These are phyloP conservation scores for Cyclotella baltica DNA, from an alignment of 108 stramenopile genomes.

Conservation along the genomic window DNA sequence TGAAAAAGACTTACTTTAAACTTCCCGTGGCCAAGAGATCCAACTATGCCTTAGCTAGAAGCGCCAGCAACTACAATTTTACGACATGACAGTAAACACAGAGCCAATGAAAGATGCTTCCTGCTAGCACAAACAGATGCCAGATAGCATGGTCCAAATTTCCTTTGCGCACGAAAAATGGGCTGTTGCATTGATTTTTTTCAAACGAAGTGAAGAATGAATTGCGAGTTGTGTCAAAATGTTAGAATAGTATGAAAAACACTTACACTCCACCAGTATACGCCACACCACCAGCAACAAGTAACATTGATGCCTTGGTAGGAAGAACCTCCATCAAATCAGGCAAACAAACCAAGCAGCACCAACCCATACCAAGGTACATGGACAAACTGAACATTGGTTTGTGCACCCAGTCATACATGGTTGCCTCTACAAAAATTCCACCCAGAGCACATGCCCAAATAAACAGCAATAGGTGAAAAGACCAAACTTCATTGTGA, in stretches of 20 bases:
- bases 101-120: slow-evolving; percentile 82
- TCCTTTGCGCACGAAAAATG: slow-evolving; percentile 87
- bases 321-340: slow-evolving; percentile 62
- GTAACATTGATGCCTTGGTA: slow-evolving; percentile 44
- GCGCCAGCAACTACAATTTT: too few species aligned
- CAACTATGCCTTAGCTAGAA: slow-evolving; percentile 7
- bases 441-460: slow-evolving; percentile 85
- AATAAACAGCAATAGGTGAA: slow-evolving; percentile 74
- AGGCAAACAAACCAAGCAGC: slow-evolving; percentile 65
- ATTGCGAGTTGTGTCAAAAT: not conserved
- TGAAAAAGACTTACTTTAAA: not conserved
- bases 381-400: slow-evolving; percentile 67
- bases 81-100: slow-evolving; percentile 74
- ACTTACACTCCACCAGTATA: slow-evolving; percentile 81
- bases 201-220: not conserved
- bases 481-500: slow-evolving; percentile 67
- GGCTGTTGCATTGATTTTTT: slow-evolving; percentile 20
- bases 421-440: slow-evolving; percentile 71
- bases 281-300: slow-evolving; percentile 81
- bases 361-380: slow-evolving; percentile 92
- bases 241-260: not conserved
- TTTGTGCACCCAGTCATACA: slow-evolving; percentile 64
- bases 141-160: slow-evolving; percentile 88
- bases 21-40: not conserved
- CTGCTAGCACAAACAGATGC: slow-evolving; percentile 85